phyloP scores from a whole-genome alignment of 2,329 filamentous ascomycete species.

The Pseudogymnoascus destructans region DNA sequence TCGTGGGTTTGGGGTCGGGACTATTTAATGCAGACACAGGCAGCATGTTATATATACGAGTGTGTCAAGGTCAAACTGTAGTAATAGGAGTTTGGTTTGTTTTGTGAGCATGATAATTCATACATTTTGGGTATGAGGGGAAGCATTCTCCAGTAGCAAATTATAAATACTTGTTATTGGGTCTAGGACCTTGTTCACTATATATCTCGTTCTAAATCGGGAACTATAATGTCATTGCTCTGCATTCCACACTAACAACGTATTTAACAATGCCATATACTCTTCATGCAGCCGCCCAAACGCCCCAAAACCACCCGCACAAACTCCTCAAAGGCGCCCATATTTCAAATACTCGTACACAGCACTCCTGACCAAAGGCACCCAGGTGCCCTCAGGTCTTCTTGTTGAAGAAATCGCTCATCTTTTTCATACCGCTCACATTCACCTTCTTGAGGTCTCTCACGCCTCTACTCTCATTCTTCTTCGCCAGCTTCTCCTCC shows the following conservation, averaged over 20 bases:
- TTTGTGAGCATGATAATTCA: background rate
- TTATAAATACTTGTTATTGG: constrained; percentile 3
- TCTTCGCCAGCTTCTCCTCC: constrained; percentile 75
- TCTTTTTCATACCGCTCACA: constrained; percentile 87
- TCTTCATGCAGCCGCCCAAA: background rate
- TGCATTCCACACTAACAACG: background rate
- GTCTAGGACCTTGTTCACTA: background rate
- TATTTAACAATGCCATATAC: background rate
- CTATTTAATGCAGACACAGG: background rate
- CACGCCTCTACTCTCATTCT: constrained; percentile 58
- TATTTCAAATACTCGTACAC: constrained; percentile 1
- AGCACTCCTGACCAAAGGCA: background rate
- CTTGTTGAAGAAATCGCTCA: constrained; percentile 88
- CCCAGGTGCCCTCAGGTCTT: constrained; percentile 17
- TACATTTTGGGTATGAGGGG: background rate
- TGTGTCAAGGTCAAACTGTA: background rate
- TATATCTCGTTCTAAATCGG: background rate
- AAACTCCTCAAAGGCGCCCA: background rate
- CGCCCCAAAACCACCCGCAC: background rate
- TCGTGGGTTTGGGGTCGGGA: background rate
- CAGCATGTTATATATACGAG: background rate
- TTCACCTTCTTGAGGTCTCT: constrained; percentile 81
- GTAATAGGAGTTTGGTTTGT: background rate
- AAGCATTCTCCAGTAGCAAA: background rate
- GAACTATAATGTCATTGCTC: background rate